Evolutionary conservation across 768 basidiomycete species (phyloP).

Genomic region (Inosperma sp.): DNA sequence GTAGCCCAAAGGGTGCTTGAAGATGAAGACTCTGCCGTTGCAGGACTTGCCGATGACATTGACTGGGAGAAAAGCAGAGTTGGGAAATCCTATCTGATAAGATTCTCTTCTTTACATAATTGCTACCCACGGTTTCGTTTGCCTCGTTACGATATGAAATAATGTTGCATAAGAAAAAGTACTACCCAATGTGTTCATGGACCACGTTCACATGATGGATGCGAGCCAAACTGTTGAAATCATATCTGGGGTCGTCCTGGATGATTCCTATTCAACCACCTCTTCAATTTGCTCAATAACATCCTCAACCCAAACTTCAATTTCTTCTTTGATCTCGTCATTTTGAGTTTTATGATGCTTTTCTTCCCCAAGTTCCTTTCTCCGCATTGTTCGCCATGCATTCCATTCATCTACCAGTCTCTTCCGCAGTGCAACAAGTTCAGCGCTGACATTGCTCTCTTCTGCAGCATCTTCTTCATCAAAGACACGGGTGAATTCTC

Average conservation of each 20-base stretch:
- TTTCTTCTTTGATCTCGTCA: constrained; percentile 72
- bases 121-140: neutral
- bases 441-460: constrained; percentile 91
- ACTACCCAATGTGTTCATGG: too few species aligned
- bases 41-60: constrained; percentile 8
- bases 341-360: constrained; percentile 36
- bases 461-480: constrained; percentile 97
- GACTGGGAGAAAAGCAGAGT: neutral
- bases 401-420: constrained; percentile 98
- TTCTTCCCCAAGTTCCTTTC: constrained; percentile 59
- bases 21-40: constrained; percentile 30
- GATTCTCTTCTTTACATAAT: constrained; percentile 29
- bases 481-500: constrained; percentile 86
- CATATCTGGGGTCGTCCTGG: neutral
- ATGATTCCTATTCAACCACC: constrained; percentile 46
- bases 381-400: constrained; percentile 81
- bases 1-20: constrained; percentile 71
- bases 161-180: too few species aligned
- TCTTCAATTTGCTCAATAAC: constrained; percentile 91
- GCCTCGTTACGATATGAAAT: too few species aligned
- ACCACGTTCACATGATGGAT: too few species aligned
- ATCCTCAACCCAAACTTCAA: constrained; percentile 93
- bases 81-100: constrained; percentile 44
- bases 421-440: constrained; percentile 84
- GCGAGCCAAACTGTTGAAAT: neutral